Percentiles rank a stretch among this genome's conserved stretches.
Conservation (phyloP, 2,329 filamentous ascomycete species). For the Hypoxylon sp. region DNA sequence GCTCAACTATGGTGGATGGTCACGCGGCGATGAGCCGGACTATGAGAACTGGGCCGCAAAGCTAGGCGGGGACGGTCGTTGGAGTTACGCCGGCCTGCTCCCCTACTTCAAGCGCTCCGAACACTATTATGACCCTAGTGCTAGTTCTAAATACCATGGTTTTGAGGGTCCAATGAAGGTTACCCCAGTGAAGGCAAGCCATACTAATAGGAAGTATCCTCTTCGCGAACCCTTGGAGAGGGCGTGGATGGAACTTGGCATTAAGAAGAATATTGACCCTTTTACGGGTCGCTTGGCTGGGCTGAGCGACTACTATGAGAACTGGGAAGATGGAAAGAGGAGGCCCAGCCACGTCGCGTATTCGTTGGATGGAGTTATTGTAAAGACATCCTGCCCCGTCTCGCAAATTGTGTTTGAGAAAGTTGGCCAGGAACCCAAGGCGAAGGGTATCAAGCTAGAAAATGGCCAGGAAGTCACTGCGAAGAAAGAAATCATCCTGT, state of each 20-base stretch:
- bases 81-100: slow-evolving; percentile 61
- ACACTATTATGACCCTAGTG: slow-evolving; percentile 44
- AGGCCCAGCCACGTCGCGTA: slow-evolving; percentile 14
- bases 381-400: slow-evolving; percentile 18
- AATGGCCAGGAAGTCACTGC: slow-evolving; percentile 45
- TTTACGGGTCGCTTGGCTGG: slow-evolving; percentile 13
- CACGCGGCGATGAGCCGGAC: slow-evolving; percentile 61
- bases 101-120: slow-evolving; percentile 62
- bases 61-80: slow-evolving; percentile 57
- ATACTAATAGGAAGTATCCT: slow-evolving; percentile 56
- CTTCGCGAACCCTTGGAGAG: slow-evolving; percentile 54
- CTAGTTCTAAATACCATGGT: slow-evolving; percentile 56
- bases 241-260: slow-evolving; percentile 60
- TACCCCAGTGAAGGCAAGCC: slow-evolving; percentile 44
- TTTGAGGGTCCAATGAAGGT: slow-evolving; percentile 57
- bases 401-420: slow-evolving; percentile 19
- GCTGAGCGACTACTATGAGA: slow-evolving; percentile 19
- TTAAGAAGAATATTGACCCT: slow-evolving; percentile 19
- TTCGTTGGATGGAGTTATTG: slow-evolving; percentile 11
- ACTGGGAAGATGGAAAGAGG: slow-evolving; percentile 21
- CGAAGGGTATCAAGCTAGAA: slow-evolving; percentile 15
- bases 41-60: slow-evolving; percentile 62
- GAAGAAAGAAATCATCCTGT: slow-evolving; percentile 51
- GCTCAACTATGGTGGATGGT: slow-evolving; percentile 56
- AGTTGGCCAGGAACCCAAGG: slow-evolving; percentile 19